These are phyloP conservation scores for Pythium phragmitis DNA, from an alignment of 352 stramenopile species.

Conservation along the genomic window DNA sequence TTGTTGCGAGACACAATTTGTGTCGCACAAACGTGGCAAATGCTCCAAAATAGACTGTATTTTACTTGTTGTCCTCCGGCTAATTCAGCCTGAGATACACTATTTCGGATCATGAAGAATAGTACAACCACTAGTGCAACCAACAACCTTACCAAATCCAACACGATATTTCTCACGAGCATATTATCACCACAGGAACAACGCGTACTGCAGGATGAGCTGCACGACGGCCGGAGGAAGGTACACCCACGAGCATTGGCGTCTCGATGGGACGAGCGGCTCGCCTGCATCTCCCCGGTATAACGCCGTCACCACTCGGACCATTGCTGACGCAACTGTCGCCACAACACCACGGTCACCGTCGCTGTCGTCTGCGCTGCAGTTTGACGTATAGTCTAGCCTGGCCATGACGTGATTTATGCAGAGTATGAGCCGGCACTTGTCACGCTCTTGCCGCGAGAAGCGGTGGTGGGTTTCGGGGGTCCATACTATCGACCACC, in stretches of 20 bases:
- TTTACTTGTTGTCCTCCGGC: no score
- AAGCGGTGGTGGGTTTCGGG: slow-evolving; percentile 52
- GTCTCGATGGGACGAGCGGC: not conserved
- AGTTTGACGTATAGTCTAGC: not conserved
- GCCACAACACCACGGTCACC: not conserved
- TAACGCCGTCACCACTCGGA: not conserved
- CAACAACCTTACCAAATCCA: no score
- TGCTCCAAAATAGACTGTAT: no score
- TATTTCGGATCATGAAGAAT: no score
- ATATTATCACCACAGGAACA: slow-evolving; percentile 30
- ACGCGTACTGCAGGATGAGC: slow-evolving; percentile 59
- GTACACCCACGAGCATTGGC: slow-evolving; percentile 34
- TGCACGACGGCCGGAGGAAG: slow-evolving; percentile 40
- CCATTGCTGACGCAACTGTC: not conserved
- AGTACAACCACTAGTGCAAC: no score
- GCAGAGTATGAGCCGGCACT: slow-evolving; percentile 54
- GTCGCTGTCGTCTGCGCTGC: not conserved
- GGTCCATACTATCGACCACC: slow-evolving; percentile 64
- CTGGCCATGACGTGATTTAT: slow-evolving; percentile 39
- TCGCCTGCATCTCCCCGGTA: not conserved
- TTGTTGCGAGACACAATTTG: no score
- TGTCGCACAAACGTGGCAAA: no score
- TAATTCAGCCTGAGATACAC: no score
- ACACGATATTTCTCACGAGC: no score
- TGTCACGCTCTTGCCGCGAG: slow-evolving; percentile 47